Evolutionary conservation across 306 rosid genomes (phyloP).

Genomic region (Castanospermum australe): DNA sequence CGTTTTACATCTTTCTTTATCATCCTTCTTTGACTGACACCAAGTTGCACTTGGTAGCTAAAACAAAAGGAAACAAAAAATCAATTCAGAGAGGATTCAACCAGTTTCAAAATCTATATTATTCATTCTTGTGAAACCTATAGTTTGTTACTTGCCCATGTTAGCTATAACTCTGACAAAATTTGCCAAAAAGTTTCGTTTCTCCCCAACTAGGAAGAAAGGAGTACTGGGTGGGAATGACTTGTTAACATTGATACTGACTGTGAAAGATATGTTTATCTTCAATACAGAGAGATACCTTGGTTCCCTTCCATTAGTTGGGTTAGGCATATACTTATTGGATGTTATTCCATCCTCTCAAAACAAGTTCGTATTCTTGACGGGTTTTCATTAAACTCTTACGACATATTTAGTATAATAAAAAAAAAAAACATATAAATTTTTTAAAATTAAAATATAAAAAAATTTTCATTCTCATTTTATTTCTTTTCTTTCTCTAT

Average conservation of each 20-base stretch:
- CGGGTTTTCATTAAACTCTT: not conserved
- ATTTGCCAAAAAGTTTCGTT: not conserved
- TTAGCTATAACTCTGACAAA: not conserved
- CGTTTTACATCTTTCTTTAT: no score
- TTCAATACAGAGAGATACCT: constrained; percentile 38
- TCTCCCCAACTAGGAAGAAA: not conserved
- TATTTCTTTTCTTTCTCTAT: no score
- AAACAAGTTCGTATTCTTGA: not conserved
- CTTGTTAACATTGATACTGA: not conserved
- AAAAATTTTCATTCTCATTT: no score
- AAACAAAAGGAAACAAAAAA: no score
- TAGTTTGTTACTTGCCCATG: not conserved
- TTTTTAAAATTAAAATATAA: no score
- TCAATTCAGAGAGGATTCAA: no score
- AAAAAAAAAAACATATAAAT: no score
- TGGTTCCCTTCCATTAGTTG: constrained; percentile 10
- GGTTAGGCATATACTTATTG: constrained; percentile 41
- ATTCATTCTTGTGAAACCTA: not conserved
- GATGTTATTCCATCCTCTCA: constrained; percentile 4
- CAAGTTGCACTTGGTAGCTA: no score
- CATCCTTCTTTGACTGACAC: no score
- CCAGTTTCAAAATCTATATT: not conserved
- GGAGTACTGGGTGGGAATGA: not conserved
- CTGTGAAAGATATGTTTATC: not conserved
- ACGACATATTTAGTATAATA: no score